Evolutionary conservation across 306 rosid species (phyloP).

Genomic region (Fragaria iinumae): DNA sequence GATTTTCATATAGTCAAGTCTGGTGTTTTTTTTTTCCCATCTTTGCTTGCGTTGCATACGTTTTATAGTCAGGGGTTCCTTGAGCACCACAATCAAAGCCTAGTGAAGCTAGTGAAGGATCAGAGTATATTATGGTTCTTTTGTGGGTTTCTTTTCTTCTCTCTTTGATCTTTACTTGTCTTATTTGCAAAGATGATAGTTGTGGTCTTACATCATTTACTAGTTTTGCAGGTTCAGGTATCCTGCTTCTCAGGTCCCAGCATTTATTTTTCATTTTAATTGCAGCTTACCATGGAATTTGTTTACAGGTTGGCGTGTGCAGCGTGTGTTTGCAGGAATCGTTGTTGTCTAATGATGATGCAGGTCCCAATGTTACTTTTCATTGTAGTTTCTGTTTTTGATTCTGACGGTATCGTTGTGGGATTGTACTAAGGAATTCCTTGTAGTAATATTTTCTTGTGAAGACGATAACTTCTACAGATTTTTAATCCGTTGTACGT

Average conservation of each 20-base stretch:
- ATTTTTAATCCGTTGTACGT: too few species aligned
- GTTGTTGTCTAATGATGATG: background rate
- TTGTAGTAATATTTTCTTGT: too few species aligned
- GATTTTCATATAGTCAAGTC: too few species aligned
- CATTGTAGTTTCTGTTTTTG: background rate
- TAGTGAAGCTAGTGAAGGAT: conserved; percentile 18
- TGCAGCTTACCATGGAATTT: conserved; percentile 64
- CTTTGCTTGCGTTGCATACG: conserved; percentile 24
- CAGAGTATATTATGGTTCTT: conserved; percentile 32
- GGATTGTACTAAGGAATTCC: too few species aligned
- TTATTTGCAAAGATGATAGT: conserved; percentile 7
- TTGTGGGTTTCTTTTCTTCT: conserved; percentile 33
- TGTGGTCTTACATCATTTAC: conserved; percentile 38
- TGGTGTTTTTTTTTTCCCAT: background rate
- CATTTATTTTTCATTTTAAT: conserved; percentile 28
- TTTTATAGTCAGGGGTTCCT: conserved; percentile 44
- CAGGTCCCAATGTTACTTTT: background rate
- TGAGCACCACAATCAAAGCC: conserved; percentile 37
- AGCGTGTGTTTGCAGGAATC: conserved; percentile 6
- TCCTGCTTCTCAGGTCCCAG: conserved; percentile 48
- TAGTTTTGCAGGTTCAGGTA: conserved; percentile 82
- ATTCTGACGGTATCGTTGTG: too few species aligned
- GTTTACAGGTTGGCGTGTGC: conserved; percentile 59
- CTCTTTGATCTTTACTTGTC: background rate
- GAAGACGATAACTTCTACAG: too few species aligned